Conservation (phyloP, 2,329 filamentous ascomycete species). For the Xylaria sp. region DNA sequence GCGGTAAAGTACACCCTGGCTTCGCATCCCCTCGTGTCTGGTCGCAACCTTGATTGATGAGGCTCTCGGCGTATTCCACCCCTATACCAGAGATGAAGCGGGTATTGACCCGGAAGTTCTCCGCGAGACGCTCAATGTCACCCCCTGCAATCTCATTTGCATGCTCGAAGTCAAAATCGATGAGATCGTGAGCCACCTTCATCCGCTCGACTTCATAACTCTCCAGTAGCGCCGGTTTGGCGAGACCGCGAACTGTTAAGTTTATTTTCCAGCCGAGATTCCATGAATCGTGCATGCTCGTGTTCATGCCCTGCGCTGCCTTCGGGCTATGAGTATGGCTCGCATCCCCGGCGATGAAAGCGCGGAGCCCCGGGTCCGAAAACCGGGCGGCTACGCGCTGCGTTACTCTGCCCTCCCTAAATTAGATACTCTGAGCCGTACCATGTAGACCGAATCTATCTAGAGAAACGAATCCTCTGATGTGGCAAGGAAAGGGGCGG, state of each 20-base stretch:
- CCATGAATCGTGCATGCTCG: conserved; percentile 67
- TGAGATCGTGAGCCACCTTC: conserved; percentile 69
- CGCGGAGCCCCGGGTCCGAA: conserved; percentile 67
- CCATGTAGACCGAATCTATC: neutral
- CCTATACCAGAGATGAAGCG: conserved; percentile 80
- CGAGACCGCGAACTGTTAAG: conserved; percentile 65
- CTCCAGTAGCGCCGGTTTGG: conserved; percentile 64
- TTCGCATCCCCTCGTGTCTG: conserved; percentile 60
- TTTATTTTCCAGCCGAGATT: conserved; percentile 60
- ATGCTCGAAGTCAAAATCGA: conserved; percentile 68
- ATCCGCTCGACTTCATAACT: conserved; percentile 73
- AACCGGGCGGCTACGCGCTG: conserved; percentile 78
- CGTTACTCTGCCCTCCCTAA: conserved; percentile 58
- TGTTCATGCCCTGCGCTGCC: conserved; percentile 70
- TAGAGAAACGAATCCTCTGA: no score
- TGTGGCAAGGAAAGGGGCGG: neutral
- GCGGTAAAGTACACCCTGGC: conserved; percentile 69
- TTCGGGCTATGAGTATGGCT: conserved; percentile 72
- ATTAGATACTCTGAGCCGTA: neutral
- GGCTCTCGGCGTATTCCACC: conserved; percentile 67
- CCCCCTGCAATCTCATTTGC: conserved; percentile 70
- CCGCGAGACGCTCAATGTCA: conserved; percentile 70
- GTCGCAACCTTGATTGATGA: conserved; percentile 59
- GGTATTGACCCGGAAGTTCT: conserved; percentile 77
- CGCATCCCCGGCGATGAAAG: conserved; percentile 75